Evolutionary conservation across 2,329 filamentous ascomycete species (phyloP).

Genomic region (Davidsoniella eucalypti): DNA sequence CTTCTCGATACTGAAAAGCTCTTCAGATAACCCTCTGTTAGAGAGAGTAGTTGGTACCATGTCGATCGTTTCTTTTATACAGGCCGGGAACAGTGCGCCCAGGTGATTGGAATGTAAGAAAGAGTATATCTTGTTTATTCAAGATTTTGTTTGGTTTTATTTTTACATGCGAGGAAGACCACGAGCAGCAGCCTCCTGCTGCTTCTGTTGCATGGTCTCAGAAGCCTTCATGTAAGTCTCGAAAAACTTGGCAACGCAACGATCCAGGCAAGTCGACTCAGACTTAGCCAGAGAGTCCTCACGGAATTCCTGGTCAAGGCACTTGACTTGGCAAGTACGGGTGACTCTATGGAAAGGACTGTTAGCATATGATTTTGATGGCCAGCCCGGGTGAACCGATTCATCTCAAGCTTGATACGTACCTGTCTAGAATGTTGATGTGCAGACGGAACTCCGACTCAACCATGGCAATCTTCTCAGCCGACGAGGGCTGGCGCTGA

Average conservation of each 20-base stretch:
- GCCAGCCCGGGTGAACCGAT: not conserved
- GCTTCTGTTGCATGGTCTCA: constrained; percentile 88
- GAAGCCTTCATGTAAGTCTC: constrained; percentile 96
- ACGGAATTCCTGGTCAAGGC: constrained; percentile 80
- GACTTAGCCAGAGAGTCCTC: constrained; percentile 97
- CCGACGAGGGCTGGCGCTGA: constrained; percentile 71
- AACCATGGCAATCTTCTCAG: constrained; percentile 91
- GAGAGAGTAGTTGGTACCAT: too few relatives aligned
- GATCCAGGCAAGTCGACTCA: constrained; percentile 94
- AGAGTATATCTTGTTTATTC: too few relatives aligned
- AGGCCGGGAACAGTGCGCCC: not conserved
- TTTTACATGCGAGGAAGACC: constrained; percentile 11
- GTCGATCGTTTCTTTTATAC: not conserved
- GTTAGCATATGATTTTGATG: not conserved
- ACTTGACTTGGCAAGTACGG: constrained; percentile 84
- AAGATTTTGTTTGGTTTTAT: not conserved
- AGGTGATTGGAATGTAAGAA: too few relatives aligned
- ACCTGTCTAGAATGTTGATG: constrained; percentile 97
- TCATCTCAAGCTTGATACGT: constrained; percentile 17
- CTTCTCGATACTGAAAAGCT: not conserved
- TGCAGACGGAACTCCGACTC: constrained; percentile 97
- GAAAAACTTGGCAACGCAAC: constrained; percentile 96
- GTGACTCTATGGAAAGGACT: constrained; percentile 43
- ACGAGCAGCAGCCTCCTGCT: constrained; percentile 33
- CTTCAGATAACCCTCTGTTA: not conserved